phyloP scores from a whole-genome alignment of 2,329 filamentous ascomycete species.

The Trichoderma pleuroti region DNA sequence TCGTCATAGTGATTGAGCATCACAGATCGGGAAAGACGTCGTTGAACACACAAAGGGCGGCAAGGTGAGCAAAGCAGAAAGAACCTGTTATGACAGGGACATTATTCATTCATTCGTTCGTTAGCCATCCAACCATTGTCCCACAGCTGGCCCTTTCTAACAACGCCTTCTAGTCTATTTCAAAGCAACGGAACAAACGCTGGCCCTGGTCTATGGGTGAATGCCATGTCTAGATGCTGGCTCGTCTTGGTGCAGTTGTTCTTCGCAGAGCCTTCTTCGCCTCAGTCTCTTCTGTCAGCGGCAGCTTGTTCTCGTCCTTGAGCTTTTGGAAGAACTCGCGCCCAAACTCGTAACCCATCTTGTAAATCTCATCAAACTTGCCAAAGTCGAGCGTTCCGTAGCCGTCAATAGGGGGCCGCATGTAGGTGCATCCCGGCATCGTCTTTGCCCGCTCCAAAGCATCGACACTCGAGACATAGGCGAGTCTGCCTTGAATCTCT shows the following conservation, averaged over 20 bases:
- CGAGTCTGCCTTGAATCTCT: conserved; percentile 91
- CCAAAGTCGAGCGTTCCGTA: conserved; percentile 95
- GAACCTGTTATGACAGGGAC: background rate
- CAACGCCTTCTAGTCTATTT: background rate
- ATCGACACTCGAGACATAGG: conserved; percentile 93
- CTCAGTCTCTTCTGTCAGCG: conserved; percentile 66
- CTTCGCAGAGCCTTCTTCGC: conserved; percentile 72
- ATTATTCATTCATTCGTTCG: background rate
- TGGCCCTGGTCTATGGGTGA: background rate
- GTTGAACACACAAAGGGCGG: background rate
- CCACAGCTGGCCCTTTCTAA: background rate
- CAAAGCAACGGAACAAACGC: background rate
- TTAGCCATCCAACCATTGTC: background rate
- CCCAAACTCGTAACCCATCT: conserved; percentile 82
- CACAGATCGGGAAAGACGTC: background rate
- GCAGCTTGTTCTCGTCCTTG: conserved; percentile 73
- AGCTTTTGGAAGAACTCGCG: conserved; percentile 74
- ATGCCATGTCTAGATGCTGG: conserved; percentile 58
- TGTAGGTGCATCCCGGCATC: conserved; percentile 88
- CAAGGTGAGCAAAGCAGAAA: background rate
- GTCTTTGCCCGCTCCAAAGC: conserved; percentile 90
- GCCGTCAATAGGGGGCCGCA: conserved; percentile 88
- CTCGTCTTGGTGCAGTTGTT: conserved; percentile 75
- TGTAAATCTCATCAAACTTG: conserved; percentile 96
- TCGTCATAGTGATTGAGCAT: conserved; percentile 9